Evolutionary conservation across 192 early-diverging fungal species (phyloP).

Genomic region (Rhizophagus sp.): DNA sequence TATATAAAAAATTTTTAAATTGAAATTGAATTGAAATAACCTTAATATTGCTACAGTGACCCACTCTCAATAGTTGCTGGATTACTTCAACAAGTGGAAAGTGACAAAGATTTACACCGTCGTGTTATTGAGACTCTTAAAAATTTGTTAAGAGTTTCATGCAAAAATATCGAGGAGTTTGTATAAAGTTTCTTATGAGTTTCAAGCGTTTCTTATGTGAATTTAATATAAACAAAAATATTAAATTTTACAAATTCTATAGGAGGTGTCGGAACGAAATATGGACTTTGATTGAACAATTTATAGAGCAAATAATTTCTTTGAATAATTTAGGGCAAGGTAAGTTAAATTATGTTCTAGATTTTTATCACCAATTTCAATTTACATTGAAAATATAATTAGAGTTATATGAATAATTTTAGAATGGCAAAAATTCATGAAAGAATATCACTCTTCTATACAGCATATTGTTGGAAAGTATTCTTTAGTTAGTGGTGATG

Average conservation of each 20-base stretch:
- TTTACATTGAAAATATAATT: neutral
- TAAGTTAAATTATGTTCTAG: neutral
- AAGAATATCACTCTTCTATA: conserved; percentile 39
- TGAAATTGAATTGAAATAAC: too few species aligned
- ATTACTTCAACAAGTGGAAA: conserved; percentile 30
- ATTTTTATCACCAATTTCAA: neutral
- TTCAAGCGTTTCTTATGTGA: neutral
- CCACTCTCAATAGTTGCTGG: conserved; percentile 18
- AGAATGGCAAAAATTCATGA: conserved; percentile 40
- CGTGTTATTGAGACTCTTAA: conserved; percentile 38
- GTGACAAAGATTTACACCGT: conserved; percentile 37
- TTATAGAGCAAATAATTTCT: conserved; percentile 42
- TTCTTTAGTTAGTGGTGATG: neutral
- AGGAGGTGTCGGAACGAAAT: conserved; percentile 47
- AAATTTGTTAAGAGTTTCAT: conserved; percentile 31
- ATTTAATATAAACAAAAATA: neutral
- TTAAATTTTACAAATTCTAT: neutral
- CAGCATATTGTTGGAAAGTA: conserved; percentile 46
- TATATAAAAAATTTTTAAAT: neutral
- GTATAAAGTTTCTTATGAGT: neutral
- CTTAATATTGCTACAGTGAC: neutral
- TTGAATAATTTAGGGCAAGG: conserved; percentile 37
- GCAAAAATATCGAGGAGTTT: neutral
- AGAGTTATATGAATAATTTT: neutral
- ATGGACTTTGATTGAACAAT: conserved; percentile 51